A percentile compares a stretch with the other conserved stretches of the same genome.
Evolutionary conservation across 2,329 filamentous ascomycete species (phyloP).

Genomic region (Albophoma yamanashiensis): DNA sequence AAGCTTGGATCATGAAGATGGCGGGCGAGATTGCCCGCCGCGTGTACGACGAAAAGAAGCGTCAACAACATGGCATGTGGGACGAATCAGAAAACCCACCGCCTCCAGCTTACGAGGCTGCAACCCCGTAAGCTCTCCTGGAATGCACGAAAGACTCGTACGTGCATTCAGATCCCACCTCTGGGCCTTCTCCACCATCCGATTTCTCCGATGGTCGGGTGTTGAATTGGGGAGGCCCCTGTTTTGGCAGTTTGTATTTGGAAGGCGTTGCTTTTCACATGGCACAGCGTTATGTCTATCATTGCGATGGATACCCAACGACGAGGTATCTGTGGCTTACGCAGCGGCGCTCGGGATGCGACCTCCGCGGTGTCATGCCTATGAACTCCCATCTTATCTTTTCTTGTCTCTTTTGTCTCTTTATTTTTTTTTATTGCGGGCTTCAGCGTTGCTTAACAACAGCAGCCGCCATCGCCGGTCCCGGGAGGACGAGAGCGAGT

Average conservation of each 20-base stretch:
- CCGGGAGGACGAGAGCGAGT: neutral
- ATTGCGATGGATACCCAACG: neutral
- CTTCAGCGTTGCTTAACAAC: neutral
- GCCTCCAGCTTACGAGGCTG: slow-evolving; percentile 51
- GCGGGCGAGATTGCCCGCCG: slow-evolving; percentile 81
- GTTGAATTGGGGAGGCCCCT: neutral
- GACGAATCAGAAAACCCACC: slow-evolving; percentile 46
- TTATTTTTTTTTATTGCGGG: neutral
- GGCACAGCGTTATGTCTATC: neutral
- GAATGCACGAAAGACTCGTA: slow-evolving; percentile 4
- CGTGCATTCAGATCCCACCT: slow-evolving; percentile 1
- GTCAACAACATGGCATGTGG: slow-evolving; percentile 20
- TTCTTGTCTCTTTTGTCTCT: neutral
- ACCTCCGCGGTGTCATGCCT: neutral
- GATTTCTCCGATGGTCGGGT: neutral
- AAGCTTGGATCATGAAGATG: slow-evolving; percentile 88
- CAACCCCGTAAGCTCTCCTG: slow-evolving; percentile 22
- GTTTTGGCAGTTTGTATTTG: neutral
- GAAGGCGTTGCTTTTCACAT: neutral
- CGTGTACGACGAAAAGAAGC: slow-evolving; percentile 76
- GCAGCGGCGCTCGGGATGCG: neutral
- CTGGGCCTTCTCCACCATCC: neutral
- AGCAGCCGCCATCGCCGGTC: neutral
- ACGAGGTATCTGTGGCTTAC: neutral
- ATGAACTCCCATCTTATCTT: neutral